Conservation (phyloP, 805 yeast species). For the Lipomyces anomalus region DNA sequence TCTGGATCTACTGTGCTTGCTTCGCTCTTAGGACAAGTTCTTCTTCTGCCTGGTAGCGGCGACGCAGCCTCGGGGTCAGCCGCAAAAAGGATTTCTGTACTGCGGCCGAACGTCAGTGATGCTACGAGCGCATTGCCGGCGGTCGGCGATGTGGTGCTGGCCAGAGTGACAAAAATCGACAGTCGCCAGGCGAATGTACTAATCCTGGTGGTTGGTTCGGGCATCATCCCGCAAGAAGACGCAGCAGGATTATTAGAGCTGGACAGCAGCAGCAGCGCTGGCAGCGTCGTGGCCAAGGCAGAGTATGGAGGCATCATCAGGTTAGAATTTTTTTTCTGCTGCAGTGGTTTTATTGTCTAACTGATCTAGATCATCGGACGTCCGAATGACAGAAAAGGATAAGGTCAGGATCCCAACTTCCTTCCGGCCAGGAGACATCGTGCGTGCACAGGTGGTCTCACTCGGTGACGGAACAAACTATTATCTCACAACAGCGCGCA, state of each 20-base stretch:
- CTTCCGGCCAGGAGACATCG: constrained; percentile 88
- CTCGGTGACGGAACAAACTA: constrained; percentile 92
- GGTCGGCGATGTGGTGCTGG: constrained; percentile 78
- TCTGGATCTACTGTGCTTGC: constrained; percentile 10
- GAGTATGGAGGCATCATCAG: constrained; percentile 28
- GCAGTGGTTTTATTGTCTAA: not conserved
- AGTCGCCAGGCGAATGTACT: constrained; percentile 72
- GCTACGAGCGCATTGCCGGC: constrained; percentile 48
- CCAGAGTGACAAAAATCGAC: constrained; percentile 62
- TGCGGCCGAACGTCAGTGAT: constrained; percentile 22
- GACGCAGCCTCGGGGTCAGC: not conserved
- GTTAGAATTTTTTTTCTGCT: constrained; percentile 3
- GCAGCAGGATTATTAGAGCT: no score
- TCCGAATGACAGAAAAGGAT: constrained; percentile 87
- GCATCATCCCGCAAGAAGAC: no score
- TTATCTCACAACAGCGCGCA: constrained; percentile 80
- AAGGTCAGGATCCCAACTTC: constrained; percentile 70
- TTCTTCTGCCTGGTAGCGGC: constrained; percentile 5
- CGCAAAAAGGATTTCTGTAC: constrained; percentile 29
- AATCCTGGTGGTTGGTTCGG: constrained; percentile 60
- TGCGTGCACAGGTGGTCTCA: constrained; percentile 68
- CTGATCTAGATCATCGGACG: constrained; percentile 42
- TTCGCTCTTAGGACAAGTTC: constrained; percentile 12
- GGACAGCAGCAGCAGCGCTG: no score
- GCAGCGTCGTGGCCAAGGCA: constrained; percentile 19